phyloP scores from a whole-genome alignment of 2,329 filamentous ascomycete genomes.

The Nemania sp. region DNA sequence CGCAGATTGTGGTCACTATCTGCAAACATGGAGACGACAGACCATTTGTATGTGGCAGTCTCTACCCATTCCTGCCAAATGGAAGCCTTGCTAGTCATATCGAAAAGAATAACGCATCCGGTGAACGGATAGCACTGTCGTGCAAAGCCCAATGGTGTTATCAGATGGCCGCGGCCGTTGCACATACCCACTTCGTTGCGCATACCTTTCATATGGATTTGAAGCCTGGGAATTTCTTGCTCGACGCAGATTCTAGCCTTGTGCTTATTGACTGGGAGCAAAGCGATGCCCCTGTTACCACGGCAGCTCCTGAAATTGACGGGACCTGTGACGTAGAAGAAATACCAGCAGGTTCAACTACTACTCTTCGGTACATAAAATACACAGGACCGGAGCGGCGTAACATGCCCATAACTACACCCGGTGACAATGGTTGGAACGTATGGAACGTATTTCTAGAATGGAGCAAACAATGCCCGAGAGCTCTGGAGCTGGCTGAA shows the following conservation, averaged over 20 bases:
- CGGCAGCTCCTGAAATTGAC: not conserved
- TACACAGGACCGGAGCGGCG: not conserved
- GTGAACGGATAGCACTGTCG: not conserved
- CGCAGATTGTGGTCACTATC: not conserved
- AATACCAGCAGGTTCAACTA: not conserved
- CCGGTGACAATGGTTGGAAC: not conserved
- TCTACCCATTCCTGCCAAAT: too few species aligned
- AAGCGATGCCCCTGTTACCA: not conserved
- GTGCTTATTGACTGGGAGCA: not conserved
- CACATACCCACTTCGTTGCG: not conserved
- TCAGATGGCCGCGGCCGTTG: not conserved
- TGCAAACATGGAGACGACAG: not conserved
- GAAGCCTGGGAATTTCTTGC: not conserved
- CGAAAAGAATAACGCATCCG: not conserved
- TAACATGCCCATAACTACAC: not conserved
- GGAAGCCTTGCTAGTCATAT: not conserved
- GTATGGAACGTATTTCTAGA: not conserved
- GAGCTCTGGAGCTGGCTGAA: not conserved
- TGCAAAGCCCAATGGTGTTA: not conserved
- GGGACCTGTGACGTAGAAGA: not conserved
- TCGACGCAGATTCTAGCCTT: not conserved
- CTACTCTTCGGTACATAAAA: not conserved
- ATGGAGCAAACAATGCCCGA: not conserved
- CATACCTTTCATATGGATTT: not conserved
- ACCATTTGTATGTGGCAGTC: too few species aligned